Conservation (phyloP, 2,329 filamentous ascomycete species). For the Hirsutella minnesotensis region DNA sequence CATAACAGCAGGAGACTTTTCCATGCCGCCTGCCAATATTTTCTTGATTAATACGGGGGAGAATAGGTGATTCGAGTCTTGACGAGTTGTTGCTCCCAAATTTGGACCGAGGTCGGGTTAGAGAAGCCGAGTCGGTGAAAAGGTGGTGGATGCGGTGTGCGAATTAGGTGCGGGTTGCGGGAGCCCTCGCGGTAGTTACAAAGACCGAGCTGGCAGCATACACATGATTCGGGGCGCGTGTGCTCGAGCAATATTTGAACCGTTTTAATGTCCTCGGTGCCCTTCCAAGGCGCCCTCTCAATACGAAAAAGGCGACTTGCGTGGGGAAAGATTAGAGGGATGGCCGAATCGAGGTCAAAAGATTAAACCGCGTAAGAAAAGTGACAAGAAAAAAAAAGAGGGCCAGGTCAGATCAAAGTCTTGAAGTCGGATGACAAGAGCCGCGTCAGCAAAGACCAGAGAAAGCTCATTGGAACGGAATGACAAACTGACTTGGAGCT, state of each 20-base stretch:
- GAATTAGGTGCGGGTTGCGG: too few species aligned
- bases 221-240: background rate
- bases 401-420: too few species aligned
- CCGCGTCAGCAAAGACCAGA: background rate
- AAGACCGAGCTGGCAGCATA: too few species aligned
- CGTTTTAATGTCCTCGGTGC: background rate
- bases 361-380: too few species aligned
- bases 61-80: background rate
- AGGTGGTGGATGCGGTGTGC: too few species aligned
- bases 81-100: background rate
- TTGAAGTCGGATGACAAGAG: too few species aligned
- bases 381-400: background rate
- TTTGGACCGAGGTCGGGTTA: too few species aligned
- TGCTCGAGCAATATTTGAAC: background rate
- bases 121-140: too few species aligned
- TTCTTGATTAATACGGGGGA: background rate
- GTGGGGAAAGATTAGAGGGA: background rate
- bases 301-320: background rate
- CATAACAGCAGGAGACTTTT: background rate
- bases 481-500: background rate
- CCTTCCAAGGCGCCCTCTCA: background rate
- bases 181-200: too few species aligned
- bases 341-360: too few species aligned
- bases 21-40: background rate
- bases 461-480: background rate